Evolutionary conservation across 306 rosid genomes (phyloP), one percentile per base, ranked within the genome.

Genomic region (Fragaria ananassa): DNA sequence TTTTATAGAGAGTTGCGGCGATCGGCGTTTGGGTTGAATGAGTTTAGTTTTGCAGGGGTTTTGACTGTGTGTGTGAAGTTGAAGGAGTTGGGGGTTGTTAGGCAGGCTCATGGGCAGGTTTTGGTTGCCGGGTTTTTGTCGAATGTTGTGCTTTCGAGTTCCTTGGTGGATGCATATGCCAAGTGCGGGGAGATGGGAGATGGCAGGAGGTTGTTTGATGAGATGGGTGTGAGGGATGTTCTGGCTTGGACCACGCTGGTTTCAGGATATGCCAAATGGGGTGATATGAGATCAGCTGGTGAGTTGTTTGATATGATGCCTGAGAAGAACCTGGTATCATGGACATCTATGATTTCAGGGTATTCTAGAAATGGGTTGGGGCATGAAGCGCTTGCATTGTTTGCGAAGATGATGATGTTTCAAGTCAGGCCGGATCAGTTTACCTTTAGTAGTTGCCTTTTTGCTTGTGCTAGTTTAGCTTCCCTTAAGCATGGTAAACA

Each of bases 101-200:
- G 88, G 85, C 97, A 91, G 86, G 81, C 91, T 58, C 98, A 91
- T 72, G 97, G 89, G 69, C 96, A 89, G 89, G 90, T 93, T 85
- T 85, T 88, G 58, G 84, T 87, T 41, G 85, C 82, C 15, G 98
- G 97, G 45, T 87, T 91, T 84, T 81, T 35, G 51, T 83, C 91
- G 19, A 89, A 93, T 78, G 81, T 89, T 65, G 92, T 93, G 58
- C 82, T 88, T 73, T 88, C 89, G 11, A 89, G 93, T 79, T 89
- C 96, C 0, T 73, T 91, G 74, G 80, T 91, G 67, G 93, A 91
- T 85, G 93, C 90, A 67, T 91, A 93, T 86, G 88, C 85, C 1
- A 93, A 93, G 71, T 93, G 97, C 57, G 91, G 88, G 10, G 72
- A 80, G 79, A 86, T 88, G 86, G 88, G 57, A 60, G 87, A 89